phyloP scores from a whole-genome alignment of 2,329 filamentous ascomycete genomes.

The Bipolaris bicolor region DNA sequence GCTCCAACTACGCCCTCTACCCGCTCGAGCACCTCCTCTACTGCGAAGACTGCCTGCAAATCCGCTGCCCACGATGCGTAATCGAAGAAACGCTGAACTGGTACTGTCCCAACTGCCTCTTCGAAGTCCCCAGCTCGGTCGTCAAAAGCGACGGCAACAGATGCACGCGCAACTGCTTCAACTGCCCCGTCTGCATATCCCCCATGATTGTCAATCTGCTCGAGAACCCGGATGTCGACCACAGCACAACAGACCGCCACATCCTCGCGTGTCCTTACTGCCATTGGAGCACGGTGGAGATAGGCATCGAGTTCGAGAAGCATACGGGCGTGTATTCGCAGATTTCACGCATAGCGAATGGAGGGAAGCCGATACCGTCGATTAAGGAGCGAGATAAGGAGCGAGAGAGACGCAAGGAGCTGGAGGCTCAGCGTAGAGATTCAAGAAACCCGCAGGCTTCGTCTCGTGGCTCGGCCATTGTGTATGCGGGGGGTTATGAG shows the following conservation, averaged over 20 bases:
- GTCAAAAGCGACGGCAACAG: slow-evolving; percentile 93
- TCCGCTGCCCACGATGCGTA: slow-evolving; percentile 90
- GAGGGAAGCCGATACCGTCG: slow-evolving; percentile 49
- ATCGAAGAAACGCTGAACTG: slow-evolving; percentile 93
- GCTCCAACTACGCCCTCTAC: slow-evolving; percentile 90
- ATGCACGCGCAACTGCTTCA: slow-evolving; percentile 93
- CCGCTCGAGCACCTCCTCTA: slow-evolving; percentile 93
- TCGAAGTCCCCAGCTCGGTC: slow-evolving; percentile 93
- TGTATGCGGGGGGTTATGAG: slow-evolving; percentile 12
- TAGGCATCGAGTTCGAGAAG: slow-evolving; percentile 88
- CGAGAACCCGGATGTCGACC: slow-evolving; percentile 54
- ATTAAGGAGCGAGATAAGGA: slow-evolving; percentile 51
- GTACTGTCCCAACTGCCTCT: slow-evolving; percentile 93
- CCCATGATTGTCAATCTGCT: slow-evolving; percentile 77
- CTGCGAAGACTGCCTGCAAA: slow-evolving; percentile 96
- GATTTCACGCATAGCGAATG: slow-evolving; percentile 69
- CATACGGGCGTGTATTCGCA: slow-evolving; percentile 85
- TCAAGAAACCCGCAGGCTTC: slow-evolving; percentile 24
- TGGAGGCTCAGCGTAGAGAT: slow-evolving; percentile 30
- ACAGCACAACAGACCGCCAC: slow-evolving; percentile 64
- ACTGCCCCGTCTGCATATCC: slow-evolving; percentile 87
- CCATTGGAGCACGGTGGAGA: slow-evolving; percentile 88
- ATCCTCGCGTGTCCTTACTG: slow-evolving; percentile 89
- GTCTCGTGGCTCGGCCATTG: slow-evolving; percentile 24
- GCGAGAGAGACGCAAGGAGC: slow-evolving; percentile 45